These are phyloP conservation scores for Corinectria fuckeliana DNA, from an alignment of 2,329 filamentous ascomycete genomes.

Conservation along the genomic window DNA sequence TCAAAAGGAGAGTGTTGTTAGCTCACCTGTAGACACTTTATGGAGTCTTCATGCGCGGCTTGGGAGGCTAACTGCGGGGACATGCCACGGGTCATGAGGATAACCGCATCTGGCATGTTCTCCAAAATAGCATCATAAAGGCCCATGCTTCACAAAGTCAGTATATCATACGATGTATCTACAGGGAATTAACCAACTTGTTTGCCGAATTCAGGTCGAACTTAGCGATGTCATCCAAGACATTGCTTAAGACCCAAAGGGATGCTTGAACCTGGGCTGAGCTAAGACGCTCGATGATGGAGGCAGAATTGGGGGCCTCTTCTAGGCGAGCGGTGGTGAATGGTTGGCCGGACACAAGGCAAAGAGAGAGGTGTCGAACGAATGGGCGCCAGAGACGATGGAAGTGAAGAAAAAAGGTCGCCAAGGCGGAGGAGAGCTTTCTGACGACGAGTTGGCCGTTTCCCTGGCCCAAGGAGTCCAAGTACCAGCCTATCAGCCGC, in stretches of 20 bases:
- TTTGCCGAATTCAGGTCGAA: conserved; percentile 67
- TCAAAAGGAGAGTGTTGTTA: conserved; percentile 21
- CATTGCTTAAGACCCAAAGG: conserved; percentile 64
- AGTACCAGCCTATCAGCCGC: conserved; percentile 68
- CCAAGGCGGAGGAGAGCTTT: conserved; percentile 79
- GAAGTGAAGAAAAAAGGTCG: conserved; percentile 77
- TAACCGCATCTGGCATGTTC: conserved; percentile 49
- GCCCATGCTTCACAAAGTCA: conserved; percentile 40
- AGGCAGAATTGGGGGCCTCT: conserved; percentile 48
- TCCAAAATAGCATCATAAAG: conserved; percentile 49
- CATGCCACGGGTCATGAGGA: conserved; percentile 50
- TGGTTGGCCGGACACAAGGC: conserved; percentile 50
- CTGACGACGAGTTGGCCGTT: conserved; percentile 68
- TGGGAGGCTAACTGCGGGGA: conserved; percentile 35
- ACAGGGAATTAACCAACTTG: conserved; percentile 50
- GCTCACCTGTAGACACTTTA: conserved; percentile 67
- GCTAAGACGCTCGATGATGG: conserved; percentile 56
- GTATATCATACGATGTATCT: not conserved
- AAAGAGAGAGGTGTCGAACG: conserved; percentile 65
- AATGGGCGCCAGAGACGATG: conserved; percentile 71
- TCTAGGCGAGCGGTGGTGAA: conserved; percentile 30
- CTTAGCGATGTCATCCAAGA: conserved; percentile 54
- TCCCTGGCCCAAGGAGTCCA: conserved; percentile 58
- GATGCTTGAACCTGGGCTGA: conserved; percentile 59
- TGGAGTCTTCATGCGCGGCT: conserved; percentile 58